These are phyloP conservation scores for Meripilus lineatus DNA, from an alignment of 1,284 basidiomycete species.

Conservation along the genomic window DNA sequence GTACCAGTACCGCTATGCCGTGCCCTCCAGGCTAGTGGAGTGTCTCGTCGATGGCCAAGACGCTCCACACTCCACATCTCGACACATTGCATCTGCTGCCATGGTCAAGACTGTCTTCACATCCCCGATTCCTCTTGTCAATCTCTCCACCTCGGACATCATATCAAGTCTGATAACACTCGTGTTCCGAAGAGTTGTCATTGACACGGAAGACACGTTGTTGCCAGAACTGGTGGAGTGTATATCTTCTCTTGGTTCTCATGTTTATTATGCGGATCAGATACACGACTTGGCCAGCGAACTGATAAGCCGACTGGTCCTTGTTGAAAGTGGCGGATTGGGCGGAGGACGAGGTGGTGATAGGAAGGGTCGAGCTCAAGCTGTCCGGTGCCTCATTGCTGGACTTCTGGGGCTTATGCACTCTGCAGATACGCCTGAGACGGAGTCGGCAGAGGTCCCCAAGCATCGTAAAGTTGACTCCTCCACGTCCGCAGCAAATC, in stretches of 20 bases:
- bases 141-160: conserved; percentile 88
- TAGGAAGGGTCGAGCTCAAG: conserved; percentile 54
- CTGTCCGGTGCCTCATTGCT: conserved; percentile 71
- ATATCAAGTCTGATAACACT: conserved; percentile 74
- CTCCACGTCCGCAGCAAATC: conserved; percentile 12
- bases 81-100: conserved; percentile 68
- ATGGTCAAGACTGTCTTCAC: conserved; percentile 87
- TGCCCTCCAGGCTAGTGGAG: conserved; percentile 85
- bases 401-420: conserved; percentile 70
- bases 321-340: conserved; percentile 63
- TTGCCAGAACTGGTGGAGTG: conserved; percentile 73
- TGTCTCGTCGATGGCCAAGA: conserved; percentile 71
- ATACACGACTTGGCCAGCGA: conserved; percentile 91
- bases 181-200: conserved; percentile 65
- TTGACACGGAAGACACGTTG: conserved; percentile 63
- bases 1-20: conserved; percentile 88
- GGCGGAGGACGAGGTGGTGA: conserved; percentile 39
- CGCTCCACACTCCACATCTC: conserved; percentile 39
- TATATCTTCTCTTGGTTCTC: conserved; percentile 80
- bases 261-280: conserved; percentile 96
- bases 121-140: conserved; percentile 80
- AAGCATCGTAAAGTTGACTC: conserved; percentile 14
- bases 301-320: conserved; percentile 71
- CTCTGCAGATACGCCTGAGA: conserved; percentile 50
- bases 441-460: conserved; percentile 22